Percentiles rank a stretch among this genome's conserved stretches.
These are phyloP conservation scores for Cladosporium cucumerinum DNA, from an alignment of 2,329 filamentous ascomycete species.

Conservation along the genomic window DNA sequence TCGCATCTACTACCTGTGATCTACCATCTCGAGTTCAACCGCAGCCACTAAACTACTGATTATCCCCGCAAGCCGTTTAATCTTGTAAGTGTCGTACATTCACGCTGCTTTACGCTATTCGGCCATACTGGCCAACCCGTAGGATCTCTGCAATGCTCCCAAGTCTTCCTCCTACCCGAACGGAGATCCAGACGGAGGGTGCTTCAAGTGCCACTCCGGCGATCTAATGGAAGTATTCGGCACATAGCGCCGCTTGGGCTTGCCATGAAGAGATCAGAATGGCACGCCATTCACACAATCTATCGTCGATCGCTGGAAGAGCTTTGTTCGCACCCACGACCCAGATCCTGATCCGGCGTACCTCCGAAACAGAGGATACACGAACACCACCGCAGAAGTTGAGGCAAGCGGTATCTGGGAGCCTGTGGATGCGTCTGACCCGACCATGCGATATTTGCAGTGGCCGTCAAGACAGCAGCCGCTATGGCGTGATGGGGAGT, in stretches of 20 bases:
- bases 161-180: background rate
- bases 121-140: background rate
- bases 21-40: background rate
- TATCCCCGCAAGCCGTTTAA: background rate
- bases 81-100: background rate
- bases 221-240: background rate
- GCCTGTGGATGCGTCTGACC: background rate
- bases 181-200: background rate
- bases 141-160: background rate
- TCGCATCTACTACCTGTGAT: background rate
- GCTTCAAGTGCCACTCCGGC: background rate
- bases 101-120: background rate
- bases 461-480: background rate
- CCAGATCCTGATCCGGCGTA: background rate
- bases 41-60: background rate
- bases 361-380: background rate
- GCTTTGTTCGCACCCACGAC: background rate
- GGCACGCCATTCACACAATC: background rate
- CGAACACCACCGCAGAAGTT: background rate
- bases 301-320: background rate
- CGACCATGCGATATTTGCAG: background rate
- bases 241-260: background rate
- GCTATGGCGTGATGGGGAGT: background rate
- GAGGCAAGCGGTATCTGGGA: background rate
- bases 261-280: background rate